Evolutionary conservation across 2,329 filamentous ascomycete genomes (phyloP).

Genomic region (Fusarium beomiforme): DNA sequence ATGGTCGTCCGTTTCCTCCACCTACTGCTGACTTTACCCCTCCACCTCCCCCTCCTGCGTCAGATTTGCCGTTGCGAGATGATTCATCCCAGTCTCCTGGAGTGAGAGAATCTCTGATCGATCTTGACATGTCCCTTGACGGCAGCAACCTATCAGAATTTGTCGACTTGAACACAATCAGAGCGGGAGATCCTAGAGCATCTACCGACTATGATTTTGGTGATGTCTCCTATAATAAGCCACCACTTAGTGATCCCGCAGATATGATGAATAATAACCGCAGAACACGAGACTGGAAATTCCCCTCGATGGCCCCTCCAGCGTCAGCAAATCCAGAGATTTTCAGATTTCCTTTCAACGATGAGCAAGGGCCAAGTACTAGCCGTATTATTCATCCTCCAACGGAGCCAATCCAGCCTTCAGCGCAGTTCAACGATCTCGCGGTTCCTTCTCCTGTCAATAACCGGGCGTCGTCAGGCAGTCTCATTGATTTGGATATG

Average conservation of each 20-base stretch:
- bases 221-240: constrained; percentile 56
- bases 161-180: constrained; percentile 70
- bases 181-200: constrained; percentile 56
- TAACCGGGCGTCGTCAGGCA: constrained; percentile 56
- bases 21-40: constrained; percentile 56
- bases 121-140: constrained; percentile 69
- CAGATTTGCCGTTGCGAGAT: constrained; percentile 68
- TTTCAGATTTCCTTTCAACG: constrained; percentile 60
- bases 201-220: constrained; percentile 62
- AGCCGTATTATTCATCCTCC: constrained; percentile 61
- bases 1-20: constrained; percentile 58
- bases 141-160: constrained; percentile 67
- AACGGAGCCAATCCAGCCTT: constrained; percentile 60
- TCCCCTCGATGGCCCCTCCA: constrained; percentile 62
- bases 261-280: constrained; percentile 62
- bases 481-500: constrained; percentile 66
- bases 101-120: constrained; percentile 72
- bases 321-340: constrained; percentile 64
- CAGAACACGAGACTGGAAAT: constrained; percentile 67
- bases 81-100: constrained; percentile 60
- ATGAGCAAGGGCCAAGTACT: constrained; percentile 44
- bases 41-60: constrained; percentile 52
- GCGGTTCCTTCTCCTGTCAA: constrained; percentile 49
- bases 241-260: constrained; percentile 67
- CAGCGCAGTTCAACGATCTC: constrained; percentile 55